Evolutionary conservation across 805 yeast genomes (phyloP), one percentile per base, ranked within the genome.

Genomic region (Wickerhamiella occidentalis): DNA sequence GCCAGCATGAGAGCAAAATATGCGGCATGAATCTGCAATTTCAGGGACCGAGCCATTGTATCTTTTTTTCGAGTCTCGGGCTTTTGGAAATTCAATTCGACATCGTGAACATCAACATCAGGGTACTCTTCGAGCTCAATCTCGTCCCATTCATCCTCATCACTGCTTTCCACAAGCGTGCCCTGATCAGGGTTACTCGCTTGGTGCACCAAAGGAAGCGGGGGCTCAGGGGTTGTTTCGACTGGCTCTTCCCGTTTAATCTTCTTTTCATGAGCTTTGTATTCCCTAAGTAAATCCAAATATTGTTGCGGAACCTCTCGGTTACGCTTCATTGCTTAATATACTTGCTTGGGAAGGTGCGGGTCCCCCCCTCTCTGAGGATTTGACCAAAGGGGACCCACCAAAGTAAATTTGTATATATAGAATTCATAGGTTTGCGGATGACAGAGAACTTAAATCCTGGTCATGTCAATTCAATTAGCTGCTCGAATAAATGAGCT

Each of bases 1-100:
- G 73, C 60, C 48, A 83, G 28, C 19, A 49, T 21, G 5, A 23
- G 19, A 9, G 41, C 51, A 18, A 49, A 29, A 11, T 22, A 28
- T 6, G 42, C 11, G n/a, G 35, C 40, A 28, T 49, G 51, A 3
- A 49, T 37, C 42, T 37, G 42, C 15, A 48, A 15, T 23, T 29
- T 40, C n/a, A 29, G 19, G 3, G 17, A 7, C 8, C 50, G 45
- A 5, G 50, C 36, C n/a, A 47, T 23, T 13, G 38, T 11, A 19
- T 37, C 42, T 29, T 35, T 47, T 25, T 33, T 40, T 11, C 4
- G 26, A 6, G 35, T 6, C 12, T 36, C 43, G 12, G 48, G 46
- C 9, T 23, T 33, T 11, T 26, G 19, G 19, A 47, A 47, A 18
- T 44, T 40, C 2, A 47, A 17, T 17, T 36, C 23, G 6, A 47